Evolutionary conservation across 2,329 filamentous ascomycete genomes (phyloP), one percentile per base, ranked within the genome.

Genomic region (Venturia asperata): DNA sequence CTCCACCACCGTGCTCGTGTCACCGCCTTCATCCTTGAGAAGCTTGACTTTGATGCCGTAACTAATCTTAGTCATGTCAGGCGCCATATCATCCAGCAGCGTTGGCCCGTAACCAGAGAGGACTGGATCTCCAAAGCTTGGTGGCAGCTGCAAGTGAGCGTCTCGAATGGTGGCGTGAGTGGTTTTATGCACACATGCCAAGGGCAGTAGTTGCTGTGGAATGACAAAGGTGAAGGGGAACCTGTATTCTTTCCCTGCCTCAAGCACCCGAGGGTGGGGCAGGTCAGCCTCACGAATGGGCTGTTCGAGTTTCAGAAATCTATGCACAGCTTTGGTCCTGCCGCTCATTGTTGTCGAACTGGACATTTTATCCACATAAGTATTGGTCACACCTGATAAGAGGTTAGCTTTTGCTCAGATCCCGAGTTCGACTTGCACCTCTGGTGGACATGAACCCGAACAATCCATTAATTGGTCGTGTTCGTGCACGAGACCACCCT

Each of bases 191-290:
- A 75, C 76, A 74, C 86, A 89, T 58, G 83, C 74, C 67, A 81
- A 80, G 6, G 85, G 85, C 0, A 89, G 79, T 4, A 89, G 75
- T 21, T 81, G 80, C 42, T 82, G 77, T 0, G 86, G 86, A 1
- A 89, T 78, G 65, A 85, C 83, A 70, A 89, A 89, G 34, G 80
- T 81, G 71, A 88, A 89, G 0, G 84, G 83, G 66, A 87, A 85
- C 10, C 74, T 78, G 72, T 88, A 87, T 13, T 76, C 78, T 67
- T 77, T 77, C 15, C 81, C 82, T n/a, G 81, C 79, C 69, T 81
- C 77, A 2, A 86, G 74, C 5, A 85, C 75, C 34, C 81, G 77
- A 45, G 83, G 80, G 42, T 78, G 77, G 0, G 86, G 85, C 66
- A 86, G 82, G n/a, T 75, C 73, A 19, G 75, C 71, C 2, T 81